Percentiles rank a stretch among this genome's conserved stretches.
Conservation (phyloP, 1,284 basidiomycete species). For the Malassezia arunalokei region DNA sequence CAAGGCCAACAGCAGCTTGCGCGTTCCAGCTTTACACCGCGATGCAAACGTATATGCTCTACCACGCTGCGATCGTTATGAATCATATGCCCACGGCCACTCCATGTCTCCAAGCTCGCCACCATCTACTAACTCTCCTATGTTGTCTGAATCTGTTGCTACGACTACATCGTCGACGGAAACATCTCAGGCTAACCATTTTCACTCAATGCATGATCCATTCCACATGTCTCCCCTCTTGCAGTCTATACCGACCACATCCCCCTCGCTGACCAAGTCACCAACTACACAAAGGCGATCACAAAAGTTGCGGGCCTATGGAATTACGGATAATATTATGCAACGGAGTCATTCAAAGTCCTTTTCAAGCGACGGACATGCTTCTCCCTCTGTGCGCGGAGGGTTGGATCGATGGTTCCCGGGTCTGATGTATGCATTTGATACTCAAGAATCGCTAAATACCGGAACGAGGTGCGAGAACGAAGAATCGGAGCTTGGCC, state of each 20-base stretch:
- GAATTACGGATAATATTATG: background rate
- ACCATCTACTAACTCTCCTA: constrained; percentile 4
- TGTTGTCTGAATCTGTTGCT: constrained; percentile 12
- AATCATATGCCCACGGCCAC: background rate
- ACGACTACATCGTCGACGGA: background rate
- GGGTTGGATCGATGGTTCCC: constrained; percentile 6
- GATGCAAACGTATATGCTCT: background rate
- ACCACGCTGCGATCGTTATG: background rate
- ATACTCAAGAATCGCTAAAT: background rate
- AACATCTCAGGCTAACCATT: background rate
- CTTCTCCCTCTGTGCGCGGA: background rate
- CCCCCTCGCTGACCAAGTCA: background rate
- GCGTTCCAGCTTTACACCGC: background rate
- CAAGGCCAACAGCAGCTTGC: background rate
- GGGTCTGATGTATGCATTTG: constrained; percentile 5
- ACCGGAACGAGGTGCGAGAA: too few relatives aligned
- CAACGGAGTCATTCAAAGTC: background rate
- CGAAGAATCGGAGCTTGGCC: too few relatives aligned
- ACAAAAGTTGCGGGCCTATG: background rate
- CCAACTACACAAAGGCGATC: background rate
- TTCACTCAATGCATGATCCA: background rate
- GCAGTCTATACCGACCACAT: background rate
- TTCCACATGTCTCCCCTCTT: background rate
- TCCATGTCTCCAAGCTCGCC: background rate
- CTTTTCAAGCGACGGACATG: background rate